Conservation (phyloP, 106 monocot genomes). For the Phalaenopsis aphrodite region DNA sequence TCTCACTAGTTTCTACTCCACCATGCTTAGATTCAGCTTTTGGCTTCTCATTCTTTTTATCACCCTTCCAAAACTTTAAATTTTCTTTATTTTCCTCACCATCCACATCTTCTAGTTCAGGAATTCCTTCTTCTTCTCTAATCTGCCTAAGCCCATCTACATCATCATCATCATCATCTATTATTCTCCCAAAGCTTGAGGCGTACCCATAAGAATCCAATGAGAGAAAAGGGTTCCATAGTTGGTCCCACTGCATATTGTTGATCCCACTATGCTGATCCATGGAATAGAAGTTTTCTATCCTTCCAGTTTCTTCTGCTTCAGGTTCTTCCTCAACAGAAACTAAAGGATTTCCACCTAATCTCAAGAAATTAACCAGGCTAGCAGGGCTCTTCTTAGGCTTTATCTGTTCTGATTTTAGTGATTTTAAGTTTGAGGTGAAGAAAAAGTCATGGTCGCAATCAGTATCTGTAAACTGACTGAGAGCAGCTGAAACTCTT, state of each 20-base stretch:
- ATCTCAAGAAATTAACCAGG: constrained; percentile 50
- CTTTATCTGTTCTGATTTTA: not conserved
- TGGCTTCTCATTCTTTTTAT: not conserved
- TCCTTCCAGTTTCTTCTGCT: constrained; percentile 41
- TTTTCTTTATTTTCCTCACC: constrained; percentile 15
- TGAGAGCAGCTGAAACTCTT: constrained; percentile 60
- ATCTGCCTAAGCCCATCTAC: constrained; percentile 58
- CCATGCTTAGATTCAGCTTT: constrained; percentile 6
- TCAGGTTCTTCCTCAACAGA: constrained; percentile 57
- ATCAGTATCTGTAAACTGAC: constrained; percentile 50
- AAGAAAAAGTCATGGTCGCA: constrained; percentile 40
- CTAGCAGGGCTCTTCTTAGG: constrained; percentile 17
- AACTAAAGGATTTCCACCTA: constrained; percentile 48
- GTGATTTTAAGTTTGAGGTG: constrained; percentile 29
- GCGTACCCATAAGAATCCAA: constrained; percentile 36
- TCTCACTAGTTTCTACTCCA: constrained; percentile 10
- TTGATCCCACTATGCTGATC: constrained; percentile 4
- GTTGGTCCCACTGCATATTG: constrained; percentile 29
- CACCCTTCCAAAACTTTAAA: no score
- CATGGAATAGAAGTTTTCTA: constrained; percentile 34
- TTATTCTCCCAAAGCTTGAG: constrained; percentile 22
- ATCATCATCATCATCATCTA: constrained; percentile 76
- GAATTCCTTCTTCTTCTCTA: constrained; percentile 93
- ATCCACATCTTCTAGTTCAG: constrained; percentile 67
- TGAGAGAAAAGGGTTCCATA: constrained; percentile 66